Evolutionary conservation across 306 rosid species (phyloP).

Genomic region (Sphenostylis stenocarpa): DNA sequence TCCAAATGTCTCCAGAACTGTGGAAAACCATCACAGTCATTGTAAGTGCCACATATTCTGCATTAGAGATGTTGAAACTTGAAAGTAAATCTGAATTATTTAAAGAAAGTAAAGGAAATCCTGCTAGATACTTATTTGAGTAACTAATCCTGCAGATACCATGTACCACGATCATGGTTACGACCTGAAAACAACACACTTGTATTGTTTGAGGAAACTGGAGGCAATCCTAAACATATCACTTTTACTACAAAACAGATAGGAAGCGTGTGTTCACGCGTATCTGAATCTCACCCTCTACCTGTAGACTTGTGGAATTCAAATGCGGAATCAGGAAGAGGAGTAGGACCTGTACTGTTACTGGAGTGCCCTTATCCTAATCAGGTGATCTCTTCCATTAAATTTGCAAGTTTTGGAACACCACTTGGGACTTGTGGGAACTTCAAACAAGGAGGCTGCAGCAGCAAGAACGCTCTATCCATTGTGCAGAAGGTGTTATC

Average conservation of each 20-base stretch:
- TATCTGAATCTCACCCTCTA: conserved; percentile 78
- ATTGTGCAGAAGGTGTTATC: conserved; percentile 63
- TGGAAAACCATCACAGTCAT: conserved; percentile 82
- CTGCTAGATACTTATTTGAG: conserved; percentile 6
- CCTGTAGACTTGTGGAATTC: conserved; percentile 72
- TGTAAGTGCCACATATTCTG: conserved; percentile 52
- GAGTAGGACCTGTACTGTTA: conserved; percentile 50
- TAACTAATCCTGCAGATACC: conserved; percentile 55
- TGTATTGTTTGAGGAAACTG: conserved; percentile 80
- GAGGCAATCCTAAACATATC: conserved; percentile 75
- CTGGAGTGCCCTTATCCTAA: conserved; percentile 73
- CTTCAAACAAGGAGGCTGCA: conserved; percentile 69
- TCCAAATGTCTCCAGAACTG: conserved; percentile 77
- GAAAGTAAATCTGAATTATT: conserved; percentile 28
- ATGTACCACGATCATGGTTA: conserved; percentile 84
- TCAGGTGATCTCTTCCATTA: conserved; percentile 76
- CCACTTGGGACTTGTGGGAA: conserved; percentile 83
- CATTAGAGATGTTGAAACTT: conserved; percentile 8
- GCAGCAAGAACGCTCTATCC: conserved; percentile 56
- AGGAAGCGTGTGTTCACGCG: conserved; percentile 68
- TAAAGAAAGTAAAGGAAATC: background rate
- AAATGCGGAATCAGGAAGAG: conserved; percentile 42
- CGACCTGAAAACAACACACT: conserved; percentile 57
- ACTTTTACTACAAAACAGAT: conserved; percentile 61
- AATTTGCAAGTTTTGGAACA: conserved; percentile 84